These are phyloP conservation scores for Metrosideros polymorpha DNA, from an alignment of 441 rosid genomes.

Conservation along the genomic window DNA sequence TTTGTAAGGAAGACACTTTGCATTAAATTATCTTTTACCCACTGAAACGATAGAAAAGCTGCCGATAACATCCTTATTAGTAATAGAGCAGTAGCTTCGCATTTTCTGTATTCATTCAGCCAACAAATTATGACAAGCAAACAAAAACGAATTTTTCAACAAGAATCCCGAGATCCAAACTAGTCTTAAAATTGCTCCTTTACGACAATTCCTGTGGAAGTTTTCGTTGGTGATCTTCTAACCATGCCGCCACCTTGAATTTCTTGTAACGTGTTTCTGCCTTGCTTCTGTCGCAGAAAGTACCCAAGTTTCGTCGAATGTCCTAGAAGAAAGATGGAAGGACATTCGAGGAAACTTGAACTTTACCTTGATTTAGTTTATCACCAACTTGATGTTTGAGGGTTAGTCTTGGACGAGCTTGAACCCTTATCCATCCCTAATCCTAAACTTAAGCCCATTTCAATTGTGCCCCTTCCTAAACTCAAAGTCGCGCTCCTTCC, in stretches of 20 bases:
- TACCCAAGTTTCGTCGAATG: not conserved
- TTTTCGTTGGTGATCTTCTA: not conserved
- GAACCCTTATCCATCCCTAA: not conserved
- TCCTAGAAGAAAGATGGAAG: not conserved
- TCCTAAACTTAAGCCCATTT: too few relatives aligned
- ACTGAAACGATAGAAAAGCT: not conserved
- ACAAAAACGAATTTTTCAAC: not conserved
- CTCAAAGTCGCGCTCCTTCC: rapidly evolving
- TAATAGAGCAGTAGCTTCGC: not conserved
- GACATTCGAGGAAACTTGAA: not conserved
- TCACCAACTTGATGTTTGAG: not conserved
- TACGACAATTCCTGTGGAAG: too few relatives aligned
- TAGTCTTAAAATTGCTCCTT: not conserved
- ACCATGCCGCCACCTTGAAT: not conserved
- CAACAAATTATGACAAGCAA: not conserved
- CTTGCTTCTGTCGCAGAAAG: rapidly evolving
- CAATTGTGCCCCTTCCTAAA: not conserved
- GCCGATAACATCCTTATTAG: not conserved
- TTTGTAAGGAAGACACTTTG: not conserved
- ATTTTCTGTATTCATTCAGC: not conserved
- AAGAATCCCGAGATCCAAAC: not conserved
- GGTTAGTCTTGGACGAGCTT: not conserved
- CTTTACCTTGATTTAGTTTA: not conserved
- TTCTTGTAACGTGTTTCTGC: rapidly evolving
- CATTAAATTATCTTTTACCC: not conserved